A percentile compares a stretch with the other conserved stretches of the same genome.
These are phyloP conservation scores for Cajanus cajan DNA, from an alignment of 306 rosid species.

Conservation along the genomic window DNA sequence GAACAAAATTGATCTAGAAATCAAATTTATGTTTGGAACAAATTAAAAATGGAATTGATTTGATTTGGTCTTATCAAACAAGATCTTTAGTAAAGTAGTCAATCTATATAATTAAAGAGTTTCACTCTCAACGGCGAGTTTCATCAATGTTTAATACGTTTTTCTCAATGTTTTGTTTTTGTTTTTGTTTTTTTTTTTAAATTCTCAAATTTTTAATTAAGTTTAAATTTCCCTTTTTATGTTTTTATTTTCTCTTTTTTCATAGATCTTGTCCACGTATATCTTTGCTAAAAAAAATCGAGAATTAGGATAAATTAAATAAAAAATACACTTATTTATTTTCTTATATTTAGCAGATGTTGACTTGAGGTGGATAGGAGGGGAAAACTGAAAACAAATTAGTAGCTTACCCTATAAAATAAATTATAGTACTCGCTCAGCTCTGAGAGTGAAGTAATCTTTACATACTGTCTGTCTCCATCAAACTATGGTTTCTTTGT, in stretches of 20 bases:
- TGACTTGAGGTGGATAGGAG: too few species aligned
- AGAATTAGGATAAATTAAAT: not conserved
- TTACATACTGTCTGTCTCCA: not conserved
- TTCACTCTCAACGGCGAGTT: not conserved
- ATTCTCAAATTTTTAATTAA: not conserved
- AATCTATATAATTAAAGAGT: not conserved
- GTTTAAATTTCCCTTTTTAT: not conserved
- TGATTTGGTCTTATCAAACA: not conserved
- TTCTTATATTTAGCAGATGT: too few species aligned
- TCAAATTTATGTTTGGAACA: not conserved
- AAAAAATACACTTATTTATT: too few species aligned
- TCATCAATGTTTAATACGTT: not conserved
- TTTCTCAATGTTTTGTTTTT: too few species aligned
- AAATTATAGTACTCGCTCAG: not conserved
- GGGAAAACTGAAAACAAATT: too few species aligned
- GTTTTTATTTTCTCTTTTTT: not conserved
- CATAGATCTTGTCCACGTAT: not conserved
- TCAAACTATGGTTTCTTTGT: not conserved
- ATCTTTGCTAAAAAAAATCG: not conserved
- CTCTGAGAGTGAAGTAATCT: not conserved
- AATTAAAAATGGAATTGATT: not conserved
- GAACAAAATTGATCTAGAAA: not conserved
- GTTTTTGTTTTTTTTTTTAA: too few species aligned
- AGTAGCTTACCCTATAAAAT: not conserved
- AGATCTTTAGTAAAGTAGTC: not conserved